Evolutionary conservation across 768 basidiomycete genomes (phyloP), one percentile per base, ranked within the genome.

Genomic region (Suillus fuscotomentosus): DNA sequence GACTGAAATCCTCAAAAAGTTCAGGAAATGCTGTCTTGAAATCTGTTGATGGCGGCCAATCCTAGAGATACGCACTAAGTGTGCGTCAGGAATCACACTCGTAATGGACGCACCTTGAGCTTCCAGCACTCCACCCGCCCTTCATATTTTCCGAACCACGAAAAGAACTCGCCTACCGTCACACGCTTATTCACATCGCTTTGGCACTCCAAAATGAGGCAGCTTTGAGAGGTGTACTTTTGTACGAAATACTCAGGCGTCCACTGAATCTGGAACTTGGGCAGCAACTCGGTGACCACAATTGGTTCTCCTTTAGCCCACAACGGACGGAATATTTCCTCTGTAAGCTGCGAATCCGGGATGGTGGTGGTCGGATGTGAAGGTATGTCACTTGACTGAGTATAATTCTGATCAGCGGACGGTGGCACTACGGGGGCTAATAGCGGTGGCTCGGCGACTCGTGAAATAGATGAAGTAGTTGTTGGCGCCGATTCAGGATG

Each of bases 21-120:
- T 90, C 89, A 0, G 95, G 96, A 73, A 95, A 94, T 2, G 86
- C 84, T 3, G 83, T 80, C 71, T 88, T 88, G 79, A 99, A 97
- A 67, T 97, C 95, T 3, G 86, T 83, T 10, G 90, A 88, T 0
- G 92, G 86, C 4, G 96, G 96, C 95, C 96, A 99, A 77, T 99
- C 96, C 89, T 95, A 67, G n/a, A 24, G 34, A 31, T 45, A 5
- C 9, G 55, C 42, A 24, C 43, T 72, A 48, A 74, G 63, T 36
- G 4, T 67, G 38, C 15, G 63, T 22, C 0, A 27, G 50, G 48
- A 5, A 39, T 31, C 39, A 45, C 3, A 2, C 60, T 39, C 13
- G n/a, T 47, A 27, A 24, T 36, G 60, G 8, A 43, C 74, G 54
- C 68, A 88, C 91, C 85, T 94, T 94, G 66, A 95, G 75, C 76